These are phyloP conservation scores for Botrytis deweyae DNA, from an alignment of 2,329 filamentous ascomycete genomes.

Conservation along the genomic window DNA sequence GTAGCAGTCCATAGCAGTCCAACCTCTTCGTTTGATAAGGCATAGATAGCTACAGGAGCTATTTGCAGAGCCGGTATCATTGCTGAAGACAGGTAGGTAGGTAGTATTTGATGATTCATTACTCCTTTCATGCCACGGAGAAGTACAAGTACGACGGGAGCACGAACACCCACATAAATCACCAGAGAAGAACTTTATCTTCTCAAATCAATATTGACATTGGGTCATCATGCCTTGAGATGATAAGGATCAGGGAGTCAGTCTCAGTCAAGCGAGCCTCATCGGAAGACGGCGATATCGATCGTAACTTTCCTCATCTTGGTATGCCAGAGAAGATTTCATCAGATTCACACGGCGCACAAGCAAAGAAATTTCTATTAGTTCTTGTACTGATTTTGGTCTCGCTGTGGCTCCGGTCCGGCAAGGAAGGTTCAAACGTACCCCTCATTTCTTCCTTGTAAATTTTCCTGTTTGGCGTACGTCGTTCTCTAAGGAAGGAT, in stretches of 20 bases:
- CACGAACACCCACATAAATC: neutral
- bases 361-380: neutral
- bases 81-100: neutral
- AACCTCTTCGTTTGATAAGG: neutral
- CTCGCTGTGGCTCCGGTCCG: neutral
- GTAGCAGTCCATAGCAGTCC: neutral
- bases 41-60: neutral
- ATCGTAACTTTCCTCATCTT: neutral
- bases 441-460: constrained; percentile 14
- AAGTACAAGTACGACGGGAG: neutral
- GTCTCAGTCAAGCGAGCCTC: neutral
- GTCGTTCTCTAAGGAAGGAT: neutral
- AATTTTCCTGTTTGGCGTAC: neutral
- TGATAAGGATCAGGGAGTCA: neutral
- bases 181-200: neutral
- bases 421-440: neutral
- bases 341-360: neutral
- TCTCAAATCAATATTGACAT: neutral
- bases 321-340: too few relatives aligned
- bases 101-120: too few relatives aligned
- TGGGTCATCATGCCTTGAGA: neutral
- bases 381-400: neutral
- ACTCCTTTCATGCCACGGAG: neutral
- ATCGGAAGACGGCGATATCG: neutral
- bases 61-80: neutral